These are phyloP conservation scores for Serendipita sp. DNA, from an alignment of 768 basidiomycete species.

Conservation along the genomic window DNA sequence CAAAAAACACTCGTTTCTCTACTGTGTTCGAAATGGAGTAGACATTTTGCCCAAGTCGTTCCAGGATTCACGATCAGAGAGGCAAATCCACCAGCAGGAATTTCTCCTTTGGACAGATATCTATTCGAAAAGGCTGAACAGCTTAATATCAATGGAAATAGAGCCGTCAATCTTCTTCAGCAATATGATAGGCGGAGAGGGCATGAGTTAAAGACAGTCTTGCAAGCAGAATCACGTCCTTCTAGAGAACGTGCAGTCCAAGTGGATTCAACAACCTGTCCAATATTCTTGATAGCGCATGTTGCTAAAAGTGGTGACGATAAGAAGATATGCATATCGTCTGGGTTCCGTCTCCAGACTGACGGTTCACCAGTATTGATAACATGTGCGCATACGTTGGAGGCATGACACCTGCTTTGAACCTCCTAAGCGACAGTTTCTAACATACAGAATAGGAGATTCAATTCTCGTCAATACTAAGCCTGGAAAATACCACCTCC, in stretches of 20 bases:
- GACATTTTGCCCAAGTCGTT: too few relatives aligned
- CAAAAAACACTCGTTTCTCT: too few relatives aligned
- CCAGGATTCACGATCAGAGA: too few relatives aligned
- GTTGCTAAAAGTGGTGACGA: neutral
- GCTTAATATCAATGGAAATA: neutral
- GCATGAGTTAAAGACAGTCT: neutral
- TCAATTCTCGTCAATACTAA: too few relatives aligned
- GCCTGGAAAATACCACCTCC: constrained; percentile 19
- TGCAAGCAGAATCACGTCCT: neutral
- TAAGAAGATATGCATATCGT: neutral
- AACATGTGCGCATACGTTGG: neutral
- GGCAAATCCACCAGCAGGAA: too few relatives aligned
- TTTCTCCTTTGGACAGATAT: too few relatives aligned
- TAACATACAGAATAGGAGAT: too few relatives aligned
- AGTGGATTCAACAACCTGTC: neutral
- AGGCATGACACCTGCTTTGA: neutral
- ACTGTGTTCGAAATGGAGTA: too few relatives aligned
- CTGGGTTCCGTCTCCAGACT: neutral
- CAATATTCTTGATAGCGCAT: neutral
- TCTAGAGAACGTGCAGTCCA: neutral
- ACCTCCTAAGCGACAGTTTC: too few relatives aligned
- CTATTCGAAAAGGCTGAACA: too few relatives aligned
- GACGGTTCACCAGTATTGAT: neutral
- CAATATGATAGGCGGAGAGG: neutral
- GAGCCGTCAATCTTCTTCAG: neutral